Evolutionary conservation across 2,329 filamentous ascomycete genomes (phyloP).

Genomic region (Aspergillus sp.): DNA sequence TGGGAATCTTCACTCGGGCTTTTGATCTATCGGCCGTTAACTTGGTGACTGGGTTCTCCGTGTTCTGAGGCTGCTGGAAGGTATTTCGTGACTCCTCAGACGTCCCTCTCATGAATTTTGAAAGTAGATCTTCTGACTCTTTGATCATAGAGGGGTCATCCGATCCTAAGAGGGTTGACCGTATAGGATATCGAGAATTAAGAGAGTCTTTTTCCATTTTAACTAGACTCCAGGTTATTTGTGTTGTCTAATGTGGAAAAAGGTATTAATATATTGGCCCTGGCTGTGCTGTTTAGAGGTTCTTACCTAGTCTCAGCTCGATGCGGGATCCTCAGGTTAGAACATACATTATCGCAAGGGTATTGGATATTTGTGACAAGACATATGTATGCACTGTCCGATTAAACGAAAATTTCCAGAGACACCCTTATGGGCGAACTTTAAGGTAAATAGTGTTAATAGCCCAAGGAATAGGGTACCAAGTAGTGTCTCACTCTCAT

Average conservation of each 20-base stretch:
- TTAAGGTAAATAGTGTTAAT: background rate
- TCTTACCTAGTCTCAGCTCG: background rate
- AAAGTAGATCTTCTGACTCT: conserved; percentile 25
- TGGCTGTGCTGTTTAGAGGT: background rate
- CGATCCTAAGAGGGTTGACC: conserved; percentile 5
- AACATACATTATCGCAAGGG: background rate
- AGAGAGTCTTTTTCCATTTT: conserved; percentile 6
- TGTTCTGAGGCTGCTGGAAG: background rate
- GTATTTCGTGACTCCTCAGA: conserved; percentile 3
- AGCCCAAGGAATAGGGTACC: background rate
- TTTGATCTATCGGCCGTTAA: background rate
- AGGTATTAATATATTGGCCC: background rate
- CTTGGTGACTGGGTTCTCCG: background rate
- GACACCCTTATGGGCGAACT: background rate
- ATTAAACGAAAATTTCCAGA: background rate
- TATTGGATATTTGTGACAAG: background rate
- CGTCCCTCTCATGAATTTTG: conserved; percentile 24
- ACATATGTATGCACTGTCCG: background rate
- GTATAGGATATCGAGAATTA: background rate
- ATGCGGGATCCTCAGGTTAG: background rate
- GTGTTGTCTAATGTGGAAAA: background rate
- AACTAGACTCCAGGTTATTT: background rate
- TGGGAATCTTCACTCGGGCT: background rate
- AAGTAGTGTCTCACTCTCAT: background rate
- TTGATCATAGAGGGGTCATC: conserved; percentile 22